Evolutionary conservation across 768 basidiomycete species (phyloP).

Genomic region (Amanita fuliginea): DNA sequence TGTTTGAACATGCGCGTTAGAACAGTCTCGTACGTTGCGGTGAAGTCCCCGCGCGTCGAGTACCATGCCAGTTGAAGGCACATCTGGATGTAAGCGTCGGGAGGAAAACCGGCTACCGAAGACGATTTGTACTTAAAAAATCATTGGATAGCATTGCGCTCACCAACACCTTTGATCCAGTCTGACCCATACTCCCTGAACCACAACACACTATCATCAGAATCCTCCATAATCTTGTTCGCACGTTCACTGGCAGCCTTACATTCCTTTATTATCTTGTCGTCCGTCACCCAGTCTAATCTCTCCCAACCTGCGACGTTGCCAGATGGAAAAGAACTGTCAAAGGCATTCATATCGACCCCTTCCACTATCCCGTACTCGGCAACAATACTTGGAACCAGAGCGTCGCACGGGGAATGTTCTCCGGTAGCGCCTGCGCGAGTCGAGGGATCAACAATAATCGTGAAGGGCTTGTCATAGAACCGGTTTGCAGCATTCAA

Average conservation of each 20-base stretch:
- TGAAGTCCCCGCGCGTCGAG: conserved; percentile 60
- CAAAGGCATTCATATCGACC: conserved; percentile 40
- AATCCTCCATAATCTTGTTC: conserved; percentile 52
- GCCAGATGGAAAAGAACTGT: conserved; percentile 7
- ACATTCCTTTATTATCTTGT: conserved; percentile 44
- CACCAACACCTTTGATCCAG: conserved; percentile 75
- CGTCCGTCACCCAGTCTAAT: conserved; percentile 69
- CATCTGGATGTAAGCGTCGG: conserved; percentile 89
- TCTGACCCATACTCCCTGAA: conserved; percentile 76
- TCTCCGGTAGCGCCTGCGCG: conserved; percentile 85
- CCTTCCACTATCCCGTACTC: conserved; percentile 73
- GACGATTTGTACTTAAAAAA: not conserved
- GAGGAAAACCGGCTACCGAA: conserved; percentile 29
- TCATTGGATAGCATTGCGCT: conserved; percentile 15
- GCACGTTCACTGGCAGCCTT: conserved; percentile 47
- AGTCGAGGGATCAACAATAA: conserved; percentile 78
- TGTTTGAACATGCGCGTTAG: conserved; percentile 79
- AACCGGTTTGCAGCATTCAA: conserved; percentile 69
- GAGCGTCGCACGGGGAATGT: conserved; percentile 83
- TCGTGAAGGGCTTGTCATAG: conserved; percentile 79
- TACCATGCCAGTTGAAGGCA: conserved; percentile 89
- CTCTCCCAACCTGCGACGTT: conserved; percentile 36
- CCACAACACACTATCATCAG: conserved; percentile 76
- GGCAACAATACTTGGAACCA: conserved; percentile 78
- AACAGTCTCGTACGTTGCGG: conserved; percentile 90